Percentiles rank a stretch among this genome's conserved stretches.
Conservation (phyloP, 495 filamentous ascomycete species). For the Penicillium atrosanguineum region DNA sequence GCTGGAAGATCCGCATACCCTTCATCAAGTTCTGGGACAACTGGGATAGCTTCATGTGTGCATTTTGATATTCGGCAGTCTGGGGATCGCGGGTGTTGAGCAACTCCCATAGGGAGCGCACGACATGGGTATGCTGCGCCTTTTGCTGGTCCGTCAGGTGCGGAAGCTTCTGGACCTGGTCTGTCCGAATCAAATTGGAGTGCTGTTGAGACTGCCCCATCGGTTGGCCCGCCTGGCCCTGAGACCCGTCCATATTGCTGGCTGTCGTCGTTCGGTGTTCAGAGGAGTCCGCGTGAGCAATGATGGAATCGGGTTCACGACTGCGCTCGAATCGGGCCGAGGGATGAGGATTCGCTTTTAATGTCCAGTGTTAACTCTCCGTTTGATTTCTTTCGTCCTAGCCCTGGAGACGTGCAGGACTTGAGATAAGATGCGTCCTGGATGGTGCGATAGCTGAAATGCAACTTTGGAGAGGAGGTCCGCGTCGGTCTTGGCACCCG, state of each 20-base stretch:
- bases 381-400: background rate
- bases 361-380: background rate
- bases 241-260: conserved; percentile 34
- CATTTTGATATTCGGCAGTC: conserved; percentile 55
- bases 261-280: background rate
- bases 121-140: conserved; percentile 60
- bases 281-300: background rate
- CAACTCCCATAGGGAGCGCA: conserved; percentile 57
- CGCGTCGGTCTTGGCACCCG: conserved; percentile 1
- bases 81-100: conserved; percentile 58
- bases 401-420: background rate
- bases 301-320: background rate
- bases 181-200: conserved; percentile 50
- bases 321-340: background rate
- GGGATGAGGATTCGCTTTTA: background rate
- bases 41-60: conserved; percentile 62
- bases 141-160: conserved; percentile 60
- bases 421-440: background rate
- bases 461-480: conserved; percentile 1
- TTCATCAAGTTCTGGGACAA: conserved; percentile 62
- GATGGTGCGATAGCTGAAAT: background rate
- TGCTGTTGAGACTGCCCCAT: conserved; percentile 40
- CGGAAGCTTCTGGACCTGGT: conserved; percentile 50
- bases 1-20: conserved; percentile 51
- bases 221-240: conserved; percentile 32